These are phyloP conservation scores for Diaporthe velutina DNA, from an alignment of 2,329 filamentous ascomycete species.

Conservation along the genomic window DNA sequence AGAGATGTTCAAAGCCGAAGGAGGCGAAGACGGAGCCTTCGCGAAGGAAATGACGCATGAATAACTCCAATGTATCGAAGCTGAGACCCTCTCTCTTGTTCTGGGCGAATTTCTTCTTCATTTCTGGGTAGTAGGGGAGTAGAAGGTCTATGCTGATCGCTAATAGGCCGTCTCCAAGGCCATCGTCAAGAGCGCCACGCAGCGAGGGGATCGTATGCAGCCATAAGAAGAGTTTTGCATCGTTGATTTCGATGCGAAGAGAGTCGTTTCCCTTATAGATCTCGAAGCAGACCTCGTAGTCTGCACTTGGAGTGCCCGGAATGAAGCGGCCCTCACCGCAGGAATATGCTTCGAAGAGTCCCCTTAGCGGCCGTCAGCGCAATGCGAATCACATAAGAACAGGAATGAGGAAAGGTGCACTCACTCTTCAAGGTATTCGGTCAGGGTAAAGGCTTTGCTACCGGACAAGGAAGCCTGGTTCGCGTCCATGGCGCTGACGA, in stretches of 20 bases:
- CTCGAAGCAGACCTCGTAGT: neutral
- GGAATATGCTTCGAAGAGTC: neutral
- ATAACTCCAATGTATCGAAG: neutral
- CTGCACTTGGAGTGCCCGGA: neutral
- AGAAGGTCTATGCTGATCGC: neutral
- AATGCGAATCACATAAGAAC: neutral
- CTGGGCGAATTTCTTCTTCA: neutral
- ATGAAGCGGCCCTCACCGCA: neutral
- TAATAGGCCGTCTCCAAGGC: neutral
- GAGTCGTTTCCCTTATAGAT: neutral
- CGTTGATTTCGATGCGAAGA: neutral
- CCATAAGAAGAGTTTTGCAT: neutral
- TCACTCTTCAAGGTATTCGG: too few relatives aligned
- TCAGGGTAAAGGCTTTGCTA: too few relatives aligned
- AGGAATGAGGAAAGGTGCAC: too few relatives aligned
- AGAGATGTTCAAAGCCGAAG: neutral
- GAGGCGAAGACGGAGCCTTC: neutral
- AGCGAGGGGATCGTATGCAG: neutral
- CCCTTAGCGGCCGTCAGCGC: neutral
- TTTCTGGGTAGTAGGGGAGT: neutral
- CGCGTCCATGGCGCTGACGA: too few relatives aligned
- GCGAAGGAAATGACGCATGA: neutral
- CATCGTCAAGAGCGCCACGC: too few relatives aligned
- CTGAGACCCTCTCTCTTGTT: accelerated
- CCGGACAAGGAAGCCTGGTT: too few relatives aligned